Conservation (phyloP, 2,329 filamentous ascomycete species). For the Eurotiales sp. region DNA sequence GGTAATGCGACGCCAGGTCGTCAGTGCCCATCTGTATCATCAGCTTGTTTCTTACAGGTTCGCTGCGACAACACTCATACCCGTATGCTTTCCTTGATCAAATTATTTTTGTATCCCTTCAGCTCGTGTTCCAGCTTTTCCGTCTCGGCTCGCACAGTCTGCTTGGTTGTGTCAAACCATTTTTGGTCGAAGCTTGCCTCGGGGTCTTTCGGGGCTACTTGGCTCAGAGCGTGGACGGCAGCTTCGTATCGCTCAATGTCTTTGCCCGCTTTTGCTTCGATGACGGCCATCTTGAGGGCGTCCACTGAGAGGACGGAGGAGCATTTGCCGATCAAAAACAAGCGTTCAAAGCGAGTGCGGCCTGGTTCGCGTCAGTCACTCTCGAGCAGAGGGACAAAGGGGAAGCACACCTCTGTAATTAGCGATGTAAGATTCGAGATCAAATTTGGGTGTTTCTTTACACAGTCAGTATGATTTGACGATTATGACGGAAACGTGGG, state of each 20-base stretch:
- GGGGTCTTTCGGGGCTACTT: conserved; percentile 62
- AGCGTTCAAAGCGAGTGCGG: conserved; percentile 73
- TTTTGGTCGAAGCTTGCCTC: conserved; percentile 63
- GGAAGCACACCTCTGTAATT: conserved; percentile 73
- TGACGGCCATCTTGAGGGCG: conserved; percentile 72
- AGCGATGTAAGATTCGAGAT: conserved; percentile 83
- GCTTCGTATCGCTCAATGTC: conserved; percentile 70
- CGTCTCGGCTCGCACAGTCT: conserved; percentile 65
- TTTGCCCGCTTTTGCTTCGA: conserved; percentile 70
- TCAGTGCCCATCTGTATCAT: conserved; percentile 79
- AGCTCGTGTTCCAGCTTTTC: conserved; percentile 78
- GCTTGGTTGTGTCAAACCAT: conserved; percentile 71
- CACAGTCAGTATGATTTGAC: not conserved
- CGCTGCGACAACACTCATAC: conserved; percentile 48
- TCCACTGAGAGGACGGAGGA: conserved; percentile 74
- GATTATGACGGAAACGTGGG: not conserved
- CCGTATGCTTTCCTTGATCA: conserved; percentile 94
- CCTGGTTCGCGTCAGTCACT: conserved; percentile 48
- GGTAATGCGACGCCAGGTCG: conserved; percentile 80
- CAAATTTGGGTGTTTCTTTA: conserved; percentile 76
- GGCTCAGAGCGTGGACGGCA: conserved; percentile 62
- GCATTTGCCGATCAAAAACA: conserved; percentile 74
- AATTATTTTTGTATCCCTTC: conserved; percentile 90
- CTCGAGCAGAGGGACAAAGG: not conserved
- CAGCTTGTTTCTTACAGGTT: conserved; percentile 9